Evolutionary conservation across 2,329 filamentous ascomycete genomes (phyloP), one percentile per base, ranked within the genome.

Genomic region (Ophioceras dolichostomum): DNA sequence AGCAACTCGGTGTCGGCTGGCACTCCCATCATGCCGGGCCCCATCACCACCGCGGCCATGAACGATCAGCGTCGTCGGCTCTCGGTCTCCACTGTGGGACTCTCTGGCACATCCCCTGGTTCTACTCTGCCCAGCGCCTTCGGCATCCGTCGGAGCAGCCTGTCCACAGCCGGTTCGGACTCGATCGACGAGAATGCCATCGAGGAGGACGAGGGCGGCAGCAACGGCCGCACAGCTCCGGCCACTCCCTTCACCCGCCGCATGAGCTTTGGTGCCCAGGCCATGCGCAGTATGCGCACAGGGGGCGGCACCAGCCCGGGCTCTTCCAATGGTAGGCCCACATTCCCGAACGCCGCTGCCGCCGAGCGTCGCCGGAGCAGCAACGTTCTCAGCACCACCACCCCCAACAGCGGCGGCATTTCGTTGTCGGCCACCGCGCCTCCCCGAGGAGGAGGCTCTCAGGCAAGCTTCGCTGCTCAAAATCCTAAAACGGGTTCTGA

Each of bases 191-290:
- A 88, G 58, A 79, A 62, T 47, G 82, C 80, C 34, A 70, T 82
- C 42, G 79, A 85, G 43, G 83, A 88, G 41, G 74, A 78, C 30
- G 74, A 78, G 17, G 59, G 65, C 28, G 57, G 64, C n/a, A 55
- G 59, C 36, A 58, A 59, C 39, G 54, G 64, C 28, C 72, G 68
- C 51, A 73, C 71, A 47, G 68, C 71, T 13, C 79, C 84, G 24
- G 71, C 66, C 37, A 83, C 82, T 10, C 84, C 87, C 24, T 89
- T 88, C 54, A 74, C 74, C 41, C 80, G 88, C 48, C 82, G 88
- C 41, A 79, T 94, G 66, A 95, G 88, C 61, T 93, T 94, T 52
- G 88, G 89, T 43, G 81, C 82, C 43, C 76, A 86, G 56, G 83
- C 83, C 46, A 67, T 87, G 58, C 72, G 77, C 49, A 79, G 78